phyloP scores from a whole-genome alignment of 768 basidiomycete species.

The Suillus subalutaceus region DNA sequence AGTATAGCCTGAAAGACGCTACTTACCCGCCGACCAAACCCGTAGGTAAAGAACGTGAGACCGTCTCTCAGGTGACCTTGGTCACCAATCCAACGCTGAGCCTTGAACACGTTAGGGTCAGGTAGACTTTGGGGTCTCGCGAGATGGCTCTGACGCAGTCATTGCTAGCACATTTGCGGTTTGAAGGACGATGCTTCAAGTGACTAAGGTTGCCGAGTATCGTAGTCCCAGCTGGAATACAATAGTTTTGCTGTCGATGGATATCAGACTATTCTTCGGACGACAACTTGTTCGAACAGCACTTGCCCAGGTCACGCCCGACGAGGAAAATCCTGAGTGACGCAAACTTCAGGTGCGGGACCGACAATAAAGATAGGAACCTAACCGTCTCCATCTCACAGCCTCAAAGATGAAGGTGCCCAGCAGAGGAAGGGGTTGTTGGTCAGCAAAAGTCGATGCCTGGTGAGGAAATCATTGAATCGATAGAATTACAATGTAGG shows the following conservation, averaged over 20 bases:
- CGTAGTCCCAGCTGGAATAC: no score
- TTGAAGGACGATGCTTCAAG: neutral
- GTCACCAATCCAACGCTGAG: no score
- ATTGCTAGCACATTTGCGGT: slow-evolving; percentile 14
- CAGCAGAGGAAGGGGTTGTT: neutral
- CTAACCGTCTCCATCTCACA: no score
- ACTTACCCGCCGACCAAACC: slow-evolving; percentile 42
- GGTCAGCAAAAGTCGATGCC: neutral
- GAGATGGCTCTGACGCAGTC: no score
- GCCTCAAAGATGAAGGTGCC: neutral
- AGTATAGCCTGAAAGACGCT: neutral
- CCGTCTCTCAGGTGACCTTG: no score
- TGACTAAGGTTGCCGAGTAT: slow-evolving; percentile 20
- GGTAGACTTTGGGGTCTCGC: no score
- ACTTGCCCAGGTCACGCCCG: slow-evolving; percentile 1
- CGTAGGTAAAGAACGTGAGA: slow-evolving; percentile 30
- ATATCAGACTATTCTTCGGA: no score
- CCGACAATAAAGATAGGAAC: no score
- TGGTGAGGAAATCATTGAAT: neutral
- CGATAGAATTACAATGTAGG: neutral
- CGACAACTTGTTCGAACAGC: no score
- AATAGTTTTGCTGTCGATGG: no score
- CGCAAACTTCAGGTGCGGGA: no score
- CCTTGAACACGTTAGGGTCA: no score
- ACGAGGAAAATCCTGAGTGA: neutral